A percentile compares a stretch with the other conserved stretches of the same genome.
Conservation (phyloP, 1,139 yeast species). For the Pichia sp. region DNA sequence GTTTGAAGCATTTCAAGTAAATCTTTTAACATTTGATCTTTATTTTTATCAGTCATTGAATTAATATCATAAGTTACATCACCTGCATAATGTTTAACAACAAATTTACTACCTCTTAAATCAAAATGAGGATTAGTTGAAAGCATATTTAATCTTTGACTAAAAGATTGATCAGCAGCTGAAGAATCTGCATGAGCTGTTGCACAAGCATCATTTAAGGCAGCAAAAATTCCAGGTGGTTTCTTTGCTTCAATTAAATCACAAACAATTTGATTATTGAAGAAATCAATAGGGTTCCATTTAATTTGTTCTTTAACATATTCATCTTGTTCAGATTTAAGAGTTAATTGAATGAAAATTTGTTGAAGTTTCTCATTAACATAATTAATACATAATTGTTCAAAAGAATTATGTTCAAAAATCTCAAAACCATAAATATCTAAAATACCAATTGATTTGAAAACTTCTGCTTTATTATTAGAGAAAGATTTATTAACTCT, state of each 20-base stretch:
- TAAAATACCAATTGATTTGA: conserved; percentile 80
- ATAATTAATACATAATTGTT: conserved; percentile 93
- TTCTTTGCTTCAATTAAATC: conserved; percentile 90
- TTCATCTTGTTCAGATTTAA: conserved; percentile 96
- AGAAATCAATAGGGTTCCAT: conserved; percentile 97
- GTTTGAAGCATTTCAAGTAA: conserved; percentile 70
- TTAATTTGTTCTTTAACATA: conserved; percentile 90
- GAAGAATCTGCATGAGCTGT: conserved; percentile 97
- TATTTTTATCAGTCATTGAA: conserved; percentile 95
- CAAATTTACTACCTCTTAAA: conserved; percentile 77
- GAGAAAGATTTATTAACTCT: conserved; percentile 73
- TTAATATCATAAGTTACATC: conserved; percentile 89
- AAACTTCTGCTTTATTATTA: conserved; percentile 36
- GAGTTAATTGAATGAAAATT: conserved; percentile 88
- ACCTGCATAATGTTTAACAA: conserved; percentile 96
- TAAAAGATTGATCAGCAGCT: conserved; percentile 96
- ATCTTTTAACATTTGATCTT: conserved; percentile 89
- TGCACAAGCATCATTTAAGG: conserved; percentile 93
- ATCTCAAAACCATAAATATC: conserved; percentile 99
- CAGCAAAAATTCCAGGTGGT: conserved; percentile 97
- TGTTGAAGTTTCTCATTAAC: conserved; percentile 97
- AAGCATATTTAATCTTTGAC: conserved; percentile 84
- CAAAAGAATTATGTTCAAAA: conserved; percentile 93
- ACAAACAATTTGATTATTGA: conserved; percentile 94
- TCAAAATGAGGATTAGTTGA: conserved; percentile 82